Evolutionary conservation across 345 rosid genomes (phyloP).

Genomic region (Salix exigua): DNA sequence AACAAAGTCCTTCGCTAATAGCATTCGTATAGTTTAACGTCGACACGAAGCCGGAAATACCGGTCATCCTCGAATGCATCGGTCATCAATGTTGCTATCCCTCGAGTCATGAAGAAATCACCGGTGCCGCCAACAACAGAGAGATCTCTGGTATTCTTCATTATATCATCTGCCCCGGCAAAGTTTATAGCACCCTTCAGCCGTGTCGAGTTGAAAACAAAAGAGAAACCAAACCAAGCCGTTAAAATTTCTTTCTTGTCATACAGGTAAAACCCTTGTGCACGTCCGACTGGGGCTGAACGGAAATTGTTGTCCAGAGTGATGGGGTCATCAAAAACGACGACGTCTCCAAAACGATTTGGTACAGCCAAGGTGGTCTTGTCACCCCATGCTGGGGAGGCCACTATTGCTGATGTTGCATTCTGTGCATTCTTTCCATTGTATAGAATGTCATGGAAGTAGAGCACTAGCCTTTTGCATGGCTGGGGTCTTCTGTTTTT

Average conservation of each 20-base stretch:
- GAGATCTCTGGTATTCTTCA: constrained; percentile 62
- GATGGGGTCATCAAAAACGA: constrained; percentile 37
- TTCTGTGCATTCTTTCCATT: constrained; percentile 33
- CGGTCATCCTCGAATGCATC: constrained; percentile 51
- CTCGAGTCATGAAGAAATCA: constrained; percentile 79
- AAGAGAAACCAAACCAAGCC: constrained; percentile 55
- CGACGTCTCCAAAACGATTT: constrained; percentile 33
- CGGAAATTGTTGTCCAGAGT: constrained; percentile 29
- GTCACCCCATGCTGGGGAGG: constrained; percentile 28
- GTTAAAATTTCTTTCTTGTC: constrained; percentile 31
- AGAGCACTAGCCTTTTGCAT: constrained; percentile 19
- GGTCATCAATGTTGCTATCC: constrained; percentile 58
- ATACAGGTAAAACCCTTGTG: constrained; percentile 32
- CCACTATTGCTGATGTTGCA: constrained; percentile 33
- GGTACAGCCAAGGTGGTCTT: constrained; percentile 15
- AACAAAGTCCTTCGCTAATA: constrained; percentile 9
- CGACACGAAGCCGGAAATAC: constrained; percentile 57
- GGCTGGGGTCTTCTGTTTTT: neutral
- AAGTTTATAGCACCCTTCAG: constrained; percentile 57
- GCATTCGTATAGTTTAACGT: constrained; percentile 52
- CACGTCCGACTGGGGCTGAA: constrained; percentile 30
- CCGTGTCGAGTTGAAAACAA: constrained; percentile 58
- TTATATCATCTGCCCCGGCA: constrained; percentile 60
- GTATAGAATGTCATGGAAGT: constrained; percentile 41
- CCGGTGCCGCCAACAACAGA: constrained; percentile 78